These are phyloP conservation scores for Phlebiopsis flavidoalba DNA, from an alignment of 768 basidiomycete species.

Conservation along the genomic window DNA sequence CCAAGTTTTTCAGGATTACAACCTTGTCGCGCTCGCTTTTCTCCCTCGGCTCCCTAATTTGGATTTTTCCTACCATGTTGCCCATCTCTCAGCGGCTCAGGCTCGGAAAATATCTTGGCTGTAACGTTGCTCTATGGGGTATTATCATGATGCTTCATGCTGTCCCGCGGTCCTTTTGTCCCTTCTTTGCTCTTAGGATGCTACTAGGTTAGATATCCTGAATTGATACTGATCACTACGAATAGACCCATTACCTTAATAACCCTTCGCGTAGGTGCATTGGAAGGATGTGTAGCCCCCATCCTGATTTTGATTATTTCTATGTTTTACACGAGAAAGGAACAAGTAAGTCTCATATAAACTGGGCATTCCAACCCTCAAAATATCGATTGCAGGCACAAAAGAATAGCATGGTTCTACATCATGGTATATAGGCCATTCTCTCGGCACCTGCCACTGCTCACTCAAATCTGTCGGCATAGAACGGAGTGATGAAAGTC, in stretches of 20 bases:
- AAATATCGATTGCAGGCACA: conserved; percentile 30
- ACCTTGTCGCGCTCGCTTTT: conserved; percentile 58
- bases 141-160: conserved; percentile 56
- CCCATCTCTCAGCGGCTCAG: conserved; percentile 56
- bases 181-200: conserved; percentile 59
- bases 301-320: conserved; percentile 57
- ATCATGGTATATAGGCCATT: conserved; percentile 41
- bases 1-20: conserved; percentile 40
- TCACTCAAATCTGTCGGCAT: neutral
- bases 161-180: conserved; percentile 48
- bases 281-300: conserved; percentile 61
- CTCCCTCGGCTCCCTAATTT: conserved; percentile 44
- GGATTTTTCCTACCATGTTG: conserved; percentile 67
- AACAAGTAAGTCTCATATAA: conserved; percentile 35
- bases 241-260: neutral
- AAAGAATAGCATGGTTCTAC: conserved; percentile 62
- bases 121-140: conserved; percentile 59
- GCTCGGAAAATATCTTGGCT: conserved; percentile 57
- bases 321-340: conserved; percentile 67
- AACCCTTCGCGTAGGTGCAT: conserved; percentile 42
- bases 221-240: neutral
- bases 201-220: conserved; percentile 39
- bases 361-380: neutral
- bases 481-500: conserved; percentile 37
- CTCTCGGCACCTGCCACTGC: neutral